phyloP scores from a whole-genome alignment of 208 protist genomes.

The Borovskyia barvae region DNA sequence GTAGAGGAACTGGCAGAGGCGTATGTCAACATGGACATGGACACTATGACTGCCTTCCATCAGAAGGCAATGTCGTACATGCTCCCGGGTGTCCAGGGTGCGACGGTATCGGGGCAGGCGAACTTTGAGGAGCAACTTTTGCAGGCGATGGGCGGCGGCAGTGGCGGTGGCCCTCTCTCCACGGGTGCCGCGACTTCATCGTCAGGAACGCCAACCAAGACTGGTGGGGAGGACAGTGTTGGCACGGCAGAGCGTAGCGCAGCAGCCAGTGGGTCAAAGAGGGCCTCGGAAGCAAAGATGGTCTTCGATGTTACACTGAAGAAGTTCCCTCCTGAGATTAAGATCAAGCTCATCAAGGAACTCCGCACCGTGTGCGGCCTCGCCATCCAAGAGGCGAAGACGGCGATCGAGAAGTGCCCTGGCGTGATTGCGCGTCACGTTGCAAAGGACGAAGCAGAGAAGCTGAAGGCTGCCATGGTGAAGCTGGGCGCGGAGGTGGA shows the following conservation, averaged over 20 bases:
- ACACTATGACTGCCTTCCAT: conserved; percentile 50
- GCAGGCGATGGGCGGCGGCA: conserved; percentile 54
- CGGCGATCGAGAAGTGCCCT: conserved; percentile 76
- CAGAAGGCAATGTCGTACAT: conserved; percentile 55
- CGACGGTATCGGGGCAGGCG: not conserved
- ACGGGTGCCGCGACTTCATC: conserved; percentile 6
- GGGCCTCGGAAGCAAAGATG: conserved; percentile 68
- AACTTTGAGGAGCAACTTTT: conserved; percentile 72
- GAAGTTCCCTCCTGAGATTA: conserved; percentile 66
- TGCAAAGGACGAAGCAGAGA: conserved; percentile 70
- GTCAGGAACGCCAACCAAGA: conserved; percentile 2
- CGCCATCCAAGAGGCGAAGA: conserved; percentile 73
- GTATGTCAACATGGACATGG: conserved; percentile 69
- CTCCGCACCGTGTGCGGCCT: conserved; percentile 63
- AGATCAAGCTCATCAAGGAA: conserved; percentile 87
- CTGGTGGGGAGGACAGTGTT: not conserved
- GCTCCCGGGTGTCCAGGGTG: conserved; percentile 25
- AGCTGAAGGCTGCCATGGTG: conserved; percentile 65
- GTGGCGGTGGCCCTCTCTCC: conserved; percentile 16
- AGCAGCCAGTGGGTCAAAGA: conserved; percentile 19
- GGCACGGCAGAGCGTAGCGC: conserved; percentile 11
- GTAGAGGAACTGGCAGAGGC: conserved; percentile 64
- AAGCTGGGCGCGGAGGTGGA: conserved; percentile 72
- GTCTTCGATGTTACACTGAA: conserved; percentile 71
- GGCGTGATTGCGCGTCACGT: conserved; percentile 73